Evolutionary conservation across 2,329 filamentous ascomycete genomes (phyloP), one percentile per base, ranked within the genome.

Genomic region (Fusarium coicis): DNA sequence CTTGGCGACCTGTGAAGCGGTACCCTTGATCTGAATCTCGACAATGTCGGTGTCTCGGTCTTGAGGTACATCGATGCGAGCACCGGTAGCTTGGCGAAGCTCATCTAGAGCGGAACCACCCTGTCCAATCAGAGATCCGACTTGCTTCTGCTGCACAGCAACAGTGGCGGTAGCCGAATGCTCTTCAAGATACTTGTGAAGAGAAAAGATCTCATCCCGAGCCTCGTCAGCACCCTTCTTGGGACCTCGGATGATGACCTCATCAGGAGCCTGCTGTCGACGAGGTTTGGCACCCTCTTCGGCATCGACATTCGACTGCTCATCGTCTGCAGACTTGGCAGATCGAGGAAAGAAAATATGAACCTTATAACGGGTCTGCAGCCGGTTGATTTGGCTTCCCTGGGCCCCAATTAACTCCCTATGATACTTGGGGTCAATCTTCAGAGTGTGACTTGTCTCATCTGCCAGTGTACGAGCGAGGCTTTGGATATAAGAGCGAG

Each of bases 371-470:
- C 95, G 93, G 63, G 92, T 94, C 83, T 99, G 95, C 30, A 99
- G 89, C 74, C 93, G 92, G 84, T 96, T 96, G 79, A 99, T 96
- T 80, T 97, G 93, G 79, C 87, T 90, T 67, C 96, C 96, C 78
- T 93, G 92, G 26, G 93, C 89, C 54, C 96, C 96, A 77, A 99
- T 99, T 62, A 99, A 87, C 81, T 98, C 95, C 68, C 94, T 90
- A 84, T 99, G 96, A 83, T 93, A 98, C 84, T 97, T 94, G 62
- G 96, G 93, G 64, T 97, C 94, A 76, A 99, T 93, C 87, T 97
- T 97, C 62, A 99, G 87, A 18, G 90, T 86, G 81, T 97, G 92
- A 3, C 92, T 97, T 10, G 93, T 91, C 85, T 99, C 96, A 78
- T 99, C 96, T 59, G 97, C 95, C 77, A 97, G 89, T 80, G 93